phyloP scores from a whole-genome alignment of 2,329 filamentous ascomycete species.

The Xylariaceae sp. region DNA sequence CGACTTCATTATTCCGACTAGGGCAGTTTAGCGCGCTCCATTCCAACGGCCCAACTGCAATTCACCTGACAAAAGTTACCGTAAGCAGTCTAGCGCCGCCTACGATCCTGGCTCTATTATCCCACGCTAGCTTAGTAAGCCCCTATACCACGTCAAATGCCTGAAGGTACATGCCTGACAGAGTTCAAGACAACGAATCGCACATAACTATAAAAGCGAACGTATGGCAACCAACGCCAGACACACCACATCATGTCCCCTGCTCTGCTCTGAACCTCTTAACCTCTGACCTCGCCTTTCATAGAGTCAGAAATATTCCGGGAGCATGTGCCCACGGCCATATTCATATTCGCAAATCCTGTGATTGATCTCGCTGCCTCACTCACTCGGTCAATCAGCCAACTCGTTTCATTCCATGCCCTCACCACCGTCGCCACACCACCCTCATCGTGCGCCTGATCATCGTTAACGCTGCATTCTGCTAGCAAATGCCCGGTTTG shows the following conservation, averaged over 20 bases:
- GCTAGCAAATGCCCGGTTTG: background rate
- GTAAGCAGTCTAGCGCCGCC: background rate
- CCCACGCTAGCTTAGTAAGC: background rate
- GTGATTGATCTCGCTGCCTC: background rate
- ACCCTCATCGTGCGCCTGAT: background rate
- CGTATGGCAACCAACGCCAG: background rate
- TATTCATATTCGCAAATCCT: background rate
- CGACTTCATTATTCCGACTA: background rate
- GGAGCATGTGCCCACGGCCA: background rate
- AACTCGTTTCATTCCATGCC: constrained; percentile 1
- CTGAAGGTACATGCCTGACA: background rate
- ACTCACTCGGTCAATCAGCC: background rate
- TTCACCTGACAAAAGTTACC: background rate
- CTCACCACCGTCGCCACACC: constrained; percentile 1
- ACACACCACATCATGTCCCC: background rate
- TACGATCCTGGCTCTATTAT: background rate
- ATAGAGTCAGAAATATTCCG: background rate
- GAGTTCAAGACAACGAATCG: background rate
- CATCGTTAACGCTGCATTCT: background rate
- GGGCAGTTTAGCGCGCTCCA: background rate
- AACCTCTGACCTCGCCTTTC: background rate
- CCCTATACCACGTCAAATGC: background rate
- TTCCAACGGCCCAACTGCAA: background rate
- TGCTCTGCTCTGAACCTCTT: background rate
- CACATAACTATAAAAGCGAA: background rate